Percentiles rank a stretch among this genome's conserved stretches.
Evolutionary conservation across 2,329 filamentous ascomycete genomes (phyloP).

Genomic region (Verruconis gallopava): DNA sequence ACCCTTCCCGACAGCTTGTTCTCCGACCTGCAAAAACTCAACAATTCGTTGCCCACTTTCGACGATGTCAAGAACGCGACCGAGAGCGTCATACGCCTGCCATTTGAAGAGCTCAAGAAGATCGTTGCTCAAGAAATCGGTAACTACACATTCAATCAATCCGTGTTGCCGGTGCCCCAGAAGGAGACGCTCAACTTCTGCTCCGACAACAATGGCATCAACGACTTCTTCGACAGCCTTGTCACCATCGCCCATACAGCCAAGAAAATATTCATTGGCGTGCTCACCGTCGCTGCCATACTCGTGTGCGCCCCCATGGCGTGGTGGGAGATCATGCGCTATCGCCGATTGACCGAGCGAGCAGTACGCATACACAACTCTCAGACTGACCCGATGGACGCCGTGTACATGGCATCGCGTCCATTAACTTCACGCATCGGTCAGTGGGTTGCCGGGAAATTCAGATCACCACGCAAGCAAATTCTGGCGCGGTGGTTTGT

Average conservation of each 20-base stretch:
- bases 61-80: constrained; percentile 73
- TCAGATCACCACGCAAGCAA: constrained; percentile 52
- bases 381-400: constrained; percentile 69
- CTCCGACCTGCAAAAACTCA: constrained; percentile 56
- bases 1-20: constrained; percentile 57
- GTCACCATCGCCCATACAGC: constrained; percentile 53
- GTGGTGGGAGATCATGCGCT: constrained; percentile 66
- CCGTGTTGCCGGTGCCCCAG: constrained; percentile 66
- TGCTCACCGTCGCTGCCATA: constrained; percentile 58
- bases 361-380: constrained; percentile 52
- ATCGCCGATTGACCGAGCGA: constrained; percentile 57
- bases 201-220: constrained; percentile 69
- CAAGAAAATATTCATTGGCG: constrained; percentile 62
- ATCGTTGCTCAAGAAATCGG: constrained; percentile 59
- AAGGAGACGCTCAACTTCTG: constrained; percentile 82
- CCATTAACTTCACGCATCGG: constrained; percentile 63
- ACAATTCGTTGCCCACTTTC: constrained; percentile 71
- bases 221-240: constrained; percentile 68
- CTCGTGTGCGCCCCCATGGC: constrained; percentile 67
- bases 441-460: constrained; percentile 53
- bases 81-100: constrained; percentile 56
- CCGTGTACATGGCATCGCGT: constrained; percentile 74
- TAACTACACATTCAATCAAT: constrained; percentile 64
- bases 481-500: constrained; percentile 70
- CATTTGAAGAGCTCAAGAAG: constrained; percentile 68